phyloP scores from a whole-genome alignment of 2,329 filamentous ascomycete genomes.

The Aspergillus hortae region DNA sequence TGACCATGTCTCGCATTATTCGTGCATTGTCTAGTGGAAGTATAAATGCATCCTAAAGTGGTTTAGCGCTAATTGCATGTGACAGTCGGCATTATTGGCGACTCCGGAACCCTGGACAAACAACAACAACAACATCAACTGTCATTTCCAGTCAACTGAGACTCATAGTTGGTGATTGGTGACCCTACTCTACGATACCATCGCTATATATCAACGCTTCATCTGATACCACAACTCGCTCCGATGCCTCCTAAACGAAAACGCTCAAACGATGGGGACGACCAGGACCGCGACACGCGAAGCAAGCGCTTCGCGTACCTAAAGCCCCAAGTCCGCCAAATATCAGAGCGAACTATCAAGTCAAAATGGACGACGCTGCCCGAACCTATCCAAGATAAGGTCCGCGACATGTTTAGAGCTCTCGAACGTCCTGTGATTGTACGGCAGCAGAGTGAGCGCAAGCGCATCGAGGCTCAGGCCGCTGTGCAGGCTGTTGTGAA shows the following conservation, averaged over 20 bases:
- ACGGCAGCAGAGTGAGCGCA: constrained; percentile 39
- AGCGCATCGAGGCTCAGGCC: constrained; percentile 40
- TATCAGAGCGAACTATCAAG: constrained; percentile 43
- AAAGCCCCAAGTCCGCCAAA: constrained; percentile 38
- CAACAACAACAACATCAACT: constrained; percentile 2
- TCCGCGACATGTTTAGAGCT: constrained; percentile 40
- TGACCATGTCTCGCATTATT: too few species aligned
- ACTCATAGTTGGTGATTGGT: too few species aligned
- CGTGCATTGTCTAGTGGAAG: too few species aligned
- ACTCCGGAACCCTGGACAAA: neutral
- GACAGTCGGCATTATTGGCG: neutral
- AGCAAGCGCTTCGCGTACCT: constrained; percentile 37
- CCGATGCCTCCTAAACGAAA: constrained; percentile 25
- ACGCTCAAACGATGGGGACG: constrained; percentile 19
- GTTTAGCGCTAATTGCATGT: constrained; percentile 11
- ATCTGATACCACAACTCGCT: neutral
- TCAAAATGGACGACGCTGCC: constrained; percentile 45
- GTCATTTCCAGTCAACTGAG: neutral
- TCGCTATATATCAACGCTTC: neutral
- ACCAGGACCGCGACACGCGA: constrained; percentile 12
- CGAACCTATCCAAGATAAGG: constrained; percentile 40
- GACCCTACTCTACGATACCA: neutral
- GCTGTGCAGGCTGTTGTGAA: constrained; percentile 40
- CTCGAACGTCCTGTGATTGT: constrained; percentile 43
- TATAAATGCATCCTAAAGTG: neutral